A percentile compares a stretch with the other conserved stretches of the same genome.
These are phyloP conservation scores for Puccinia sorghi DNA, from an alignment of 1,284 basidiomycete genomes.

Conservation along the genomic window DNA sequence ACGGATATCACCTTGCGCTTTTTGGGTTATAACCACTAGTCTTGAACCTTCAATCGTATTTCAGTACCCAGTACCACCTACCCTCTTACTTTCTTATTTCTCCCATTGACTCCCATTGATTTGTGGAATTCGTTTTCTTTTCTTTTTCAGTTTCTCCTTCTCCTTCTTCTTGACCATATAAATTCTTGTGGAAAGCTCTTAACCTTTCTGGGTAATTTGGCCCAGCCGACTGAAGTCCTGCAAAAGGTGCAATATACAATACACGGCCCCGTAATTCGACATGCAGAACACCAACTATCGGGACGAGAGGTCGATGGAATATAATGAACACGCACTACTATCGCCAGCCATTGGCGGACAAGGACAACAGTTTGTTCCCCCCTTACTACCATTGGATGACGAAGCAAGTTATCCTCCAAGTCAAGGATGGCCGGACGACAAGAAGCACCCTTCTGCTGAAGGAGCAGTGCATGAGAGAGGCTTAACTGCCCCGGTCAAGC, in stretches of 20 bases:
- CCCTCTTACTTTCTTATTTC: too few relatives aligned
- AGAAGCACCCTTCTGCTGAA: not conserved
- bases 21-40: not conserved
- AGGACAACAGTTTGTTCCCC: conserved; percentile 1
- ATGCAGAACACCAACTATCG: not conserved
- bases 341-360: not conserved
- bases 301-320: not conserved
- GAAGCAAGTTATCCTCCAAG: not conserved
- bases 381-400: not conserved
- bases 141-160: not conserved
- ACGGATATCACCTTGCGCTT: not conserved
- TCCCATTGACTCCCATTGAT: not conserved
- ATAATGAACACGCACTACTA: not conserved
- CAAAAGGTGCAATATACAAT: not conserved
- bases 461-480: not conserved
- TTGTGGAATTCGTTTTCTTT: not conserved
- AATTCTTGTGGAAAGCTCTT: too few relatives aligned
- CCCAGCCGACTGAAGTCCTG: not conserved
- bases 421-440: not conserved
- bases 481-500: not conserved
- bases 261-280: not conserved
- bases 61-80: too few relatives aligned
- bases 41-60: not conserved
- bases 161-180: not conserved
- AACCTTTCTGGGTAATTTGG: too few relatives aligned